Conservation (phyloP, 2,329 filamentous ascomycete species). For the Colletotrichum salicis region DNA sequence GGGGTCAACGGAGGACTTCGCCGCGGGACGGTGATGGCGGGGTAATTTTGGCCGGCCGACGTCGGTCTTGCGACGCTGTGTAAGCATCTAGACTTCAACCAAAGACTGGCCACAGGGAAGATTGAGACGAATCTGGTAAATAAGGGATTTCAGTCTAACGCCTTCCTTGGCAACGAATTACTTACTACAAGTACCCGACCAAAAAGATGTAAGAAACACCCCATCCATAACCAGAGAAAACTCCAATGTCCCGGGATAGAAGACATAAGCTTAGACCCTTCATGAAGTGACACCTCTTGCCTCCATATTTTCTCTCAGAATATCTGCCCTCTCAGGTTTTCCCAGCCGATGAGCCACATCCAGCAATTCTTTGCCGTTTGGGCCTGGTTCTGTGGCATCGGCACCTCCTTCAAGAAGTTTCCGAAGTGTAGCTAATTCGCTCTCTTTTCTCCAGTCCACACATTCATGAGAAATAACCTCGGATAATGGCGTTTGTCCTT, state of each 20-base stretch:
- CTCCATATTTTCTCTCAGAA: background rate
- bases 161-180: background rate
- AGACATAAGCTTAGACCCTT: background rate
- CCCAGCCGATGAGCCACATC: background rate
- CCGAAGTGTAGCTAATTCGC: background rate
- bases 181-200: background rate
- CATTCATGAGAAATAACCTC: too few species aligned
- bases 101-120: too few species aligned
- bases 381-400: background rate
- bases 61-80: background rate
- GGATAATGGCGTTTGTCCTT: background rate
- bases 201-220: background rate
- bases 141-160: background rate
- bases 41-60: conserved; percentile 9
- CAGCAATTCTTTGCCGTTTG: background rate
- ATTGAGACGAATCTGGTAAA: too few species aligned
- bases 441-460: accelerated
- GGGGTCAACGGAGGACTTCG: background rate
- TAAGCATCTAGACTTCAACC: background rate
- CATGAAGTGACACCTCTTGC: accelerated
- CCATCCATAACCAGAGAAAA: background rate
- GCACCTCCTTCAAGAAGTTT: background rate
- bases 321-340: accelerated
- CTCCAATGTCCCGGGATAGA: background rate
- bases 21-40: conserved; percentile 19